A percentile compares a stretch with the other conserved stretches of the same genome.
phyloP scores from a whole-genome alignment of 441 rosid genomes.

The Biscutella auriculata region DNA sequence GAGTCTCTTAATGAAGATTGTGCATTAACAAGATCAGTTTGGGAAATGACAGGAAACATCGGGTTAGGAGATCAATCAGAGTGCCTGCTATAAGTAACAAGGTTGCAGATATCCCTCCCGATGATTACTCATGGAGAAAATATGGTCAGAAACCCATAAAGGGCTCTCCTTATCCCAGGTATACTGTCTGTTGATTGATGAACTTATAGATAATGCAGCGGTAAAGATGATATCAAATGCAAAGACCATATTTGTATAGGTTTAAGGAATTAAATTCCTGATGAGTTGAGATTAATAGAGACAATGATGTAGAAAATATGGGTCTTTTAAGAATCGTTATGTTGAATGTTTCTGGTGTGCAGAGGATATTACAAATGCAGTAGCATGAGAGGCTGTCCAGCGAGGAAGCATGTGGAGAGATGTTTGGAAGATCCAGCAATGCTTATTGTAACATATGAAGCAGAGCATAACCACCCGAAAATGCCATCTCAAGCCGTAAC shows the following conservation, averaged over 20 bases:
- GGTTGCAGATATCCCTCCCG: constrained; percentile 54
- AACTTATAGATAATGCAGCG: neutral
- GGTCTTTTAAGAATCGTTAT: neutral
- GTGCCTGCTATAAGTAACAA: constrained; percentile 60
- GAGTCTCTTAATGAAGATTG: constrained; percentile 12
- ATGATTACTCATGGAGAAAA: constrained; percentile 49
- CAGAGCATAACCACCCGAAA: constrained; percentile 79
- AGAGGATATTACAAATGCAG: constrained; percentile 98
- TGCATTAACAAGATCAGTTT: neutral
- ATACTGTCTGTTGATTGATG: neutral
- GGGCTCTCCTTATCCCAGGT: constrained; percentile 56
- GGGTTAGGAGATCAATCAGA: constrained; percentile 42
- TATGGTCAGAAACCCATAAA: constrained; percentile 56
- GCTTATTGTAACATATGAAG: constrained; percentile 92
- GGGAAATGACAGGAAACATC: constrained; percentile 28
- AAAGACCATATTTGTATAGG: neutral
- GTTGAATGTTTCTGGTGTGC: constrained; percentile 13
- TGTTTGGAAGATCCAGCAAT: constrained; percentile 78
- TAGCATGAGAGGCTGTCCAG: constrained; percentile 97
- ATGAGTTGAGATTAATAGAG: neutral
- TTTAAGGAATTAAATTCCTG: neutral
- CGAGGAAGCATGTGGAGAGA: constrained; percentile 97
- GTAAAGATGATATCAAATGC: neutral
- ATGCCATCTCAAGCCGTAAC: constrained; percentile 51
- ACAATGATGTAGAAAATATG: neutral